These are phyloP conservation scores for Mallotus japonicus DNA, from an alignment of 441 rosid genomes.

Conservation along the genomic window DNA sequence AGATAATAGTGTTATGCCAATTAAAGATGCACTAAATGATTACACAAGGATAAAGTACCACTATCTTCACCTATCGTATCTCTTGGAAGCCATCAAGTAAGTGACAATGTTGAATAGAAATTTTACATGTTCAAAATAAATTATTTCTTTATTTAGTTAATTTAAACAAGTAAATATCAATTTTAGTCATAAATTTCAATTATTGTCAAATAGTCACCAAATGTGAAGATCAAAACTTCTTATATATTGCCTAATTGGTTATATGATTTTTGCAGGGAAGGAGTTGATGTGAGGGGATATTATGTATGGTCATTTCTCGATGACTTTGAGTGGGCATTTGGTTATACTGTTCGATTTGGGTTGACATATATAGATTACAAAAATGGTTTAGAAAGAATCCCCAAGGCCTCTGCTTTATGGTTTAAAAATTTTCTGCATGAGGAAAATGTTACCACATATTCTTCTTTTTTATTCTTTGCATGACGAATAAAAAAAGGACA, in stretches of 20 bases:
- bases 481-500: too few relatives aligned
- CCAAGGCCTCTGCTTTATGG: slow-evolving; percentile 39
- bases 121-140: neutral
- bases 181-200: too few relatives aligned
- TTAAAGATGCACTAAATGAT: slow-evolving; percentile 36
- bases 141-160: neutral
- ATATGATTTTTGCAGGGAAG: slow-evolving; percentile 19
- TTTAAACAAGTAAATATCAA: too few relatives aligned
- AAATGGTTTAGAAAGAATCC: slow-evolving; percentile 29
- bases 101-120: neutral
- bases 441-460: neutral
- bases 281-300: slow-evolving; percentile 39
- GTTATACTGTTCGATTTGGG: slow-evolving; percentile 39
- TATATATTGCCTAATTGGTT: too few relatives aligned
- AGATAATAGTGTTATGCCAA: slow-evolving; percentile 31
- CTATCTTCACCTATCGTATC: slow-evolving; percentile 37
- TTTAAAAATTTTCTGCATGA: slow-evolving; percentile 27
- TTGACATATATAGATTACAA: slow-evolving; percentile 30
- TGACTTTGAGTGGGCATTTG: slow-evolving; percentile 39
- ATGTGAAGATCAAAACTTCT: too few relatives aligned
- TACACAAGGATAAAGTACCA: slow-evolving; percentile 29
- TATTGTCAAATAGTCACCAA: too few relatives aligned
- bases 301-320: slow-evolving; percentile 37
- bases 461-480: neutral
- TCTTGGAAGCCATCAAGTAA: slow-evolving; percentile 39